Evolutionary conservation across 2,329 filamentous ascomycete genomes (phyloP).

Genomic region (Tolypocladium sp.): DNA sequence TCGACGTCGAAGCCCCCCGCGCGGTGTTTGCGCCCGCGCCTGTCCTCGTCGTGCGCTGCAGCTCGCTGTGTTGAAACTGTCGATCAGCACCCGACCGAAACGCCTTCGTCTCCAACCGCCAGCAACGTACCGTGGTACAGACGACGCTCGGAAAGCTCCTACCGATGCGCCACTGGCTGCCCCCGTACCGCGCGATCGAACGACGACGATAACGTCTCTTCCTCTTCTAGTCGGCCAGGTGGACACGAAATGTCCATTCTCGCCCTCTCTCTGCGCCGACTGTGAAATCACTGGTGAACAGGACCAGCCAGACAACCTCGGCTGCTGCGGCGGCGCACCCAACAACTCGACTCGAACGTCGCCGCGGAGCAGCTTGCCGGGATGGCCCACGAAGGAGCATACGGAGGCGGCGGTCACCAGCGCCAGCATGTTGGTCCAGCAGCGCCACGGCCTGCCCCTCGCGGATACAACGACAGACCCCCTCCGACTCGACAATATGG

Average conservation of each 20-base stretch:
- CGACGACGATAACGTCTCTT: neutral
- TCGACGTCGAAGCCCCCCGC: neutral
- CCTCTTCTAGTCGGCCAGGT: neutral
- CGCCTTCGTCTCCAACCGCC: neutral
- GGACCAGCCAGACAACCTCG: neutral
- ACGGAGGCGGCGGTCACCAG: constrained; percentile 25
- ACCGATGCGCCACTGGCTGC: neutral
- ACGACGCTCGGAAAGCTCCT: neutral
- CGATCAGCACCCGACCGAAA: neutral
- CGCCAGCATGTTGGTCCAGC: constrained; percentile 39
- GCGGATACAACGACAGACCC: constrained; percentile 20
- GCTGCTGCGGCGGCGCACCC: neutral
- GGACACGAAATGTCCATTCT: neutral
- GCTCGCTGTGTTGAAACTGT: neutral
- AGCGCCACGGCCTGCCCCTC: constrained; percentile 29
- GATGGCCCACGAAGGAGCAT: constrained; percentile 45
- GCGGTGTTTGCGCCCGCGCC: neutral
- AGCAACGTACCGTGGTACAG: neutral
- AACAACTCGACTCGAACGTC: neutral
- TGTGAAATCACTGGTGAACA: neutral
- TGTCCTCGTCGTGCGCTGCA: no score
- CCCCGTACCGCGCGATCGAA: neutral
- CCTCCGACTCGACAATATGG: constrained; percentile 24
- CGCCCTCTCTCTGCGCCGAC: neutral
- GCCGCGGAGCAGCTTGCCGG: neutral